A percentile compares a stretch with the other conserved stretches of the same genome.
Conservation (phyloP, 345 rosid species). For the Rhizophora mangle region DNA sequence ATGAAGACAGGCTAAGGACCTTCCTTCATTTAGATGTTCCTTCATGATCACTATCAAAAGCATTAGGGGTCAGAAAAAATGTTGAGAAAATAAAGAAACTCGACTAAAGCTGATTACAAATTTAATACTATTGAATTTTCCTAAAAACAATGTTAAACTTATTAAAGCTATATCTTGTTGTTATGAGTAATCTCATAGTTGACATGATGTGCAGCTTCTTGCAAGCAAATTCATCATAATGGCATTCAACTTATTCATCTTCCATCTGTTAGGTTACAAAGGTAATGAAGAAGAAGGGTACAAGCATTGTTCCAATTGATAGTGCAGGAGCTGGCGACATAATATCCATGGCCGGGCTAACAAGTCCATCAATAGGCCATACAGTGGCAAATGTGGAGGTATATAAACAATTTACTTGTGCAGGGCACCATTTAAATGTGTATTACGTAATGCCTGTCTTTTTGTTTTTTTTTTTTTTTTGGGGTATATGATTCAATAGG, state of each 20-base stretch:
- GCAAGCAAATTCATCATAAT: background rate
- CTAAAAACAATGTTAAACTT: background rate
- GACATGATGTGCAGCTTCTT: background rate
- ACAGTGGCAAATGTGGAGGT: constrained; percentile 87
- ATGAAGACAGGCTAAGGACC: no score
- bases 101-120: background rate
- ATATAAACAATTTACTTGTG: constrained; percentile 6
- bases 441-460: background rate
- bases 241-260: constrained; percentile 18
- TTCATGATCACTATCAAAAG: background rate
- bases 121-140: background rate
- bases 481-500: background rate
- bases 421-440: background rate
- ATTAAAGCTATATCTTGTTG: background rate
- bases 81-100: no score
- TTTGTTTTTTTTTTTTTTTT: background rate
- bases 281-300: constrained; percentile 98
- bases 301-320: constrained; percentile 69
- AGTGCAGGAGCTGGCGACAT: constrained; percentile 97
- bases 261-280: constrained; percentile 61
- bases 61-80: background rate
- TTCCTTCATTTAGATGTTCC: no score
- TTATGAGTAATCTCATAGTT: background rate
- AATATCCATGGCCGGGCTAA: constrained; percentile 84
- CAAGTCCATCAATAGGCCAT: constrained; percentile 85